Conservation (phyloP, 2,329 filamentous ascomycete genomes). For the Colletotrichum higginsianum region DNA sequence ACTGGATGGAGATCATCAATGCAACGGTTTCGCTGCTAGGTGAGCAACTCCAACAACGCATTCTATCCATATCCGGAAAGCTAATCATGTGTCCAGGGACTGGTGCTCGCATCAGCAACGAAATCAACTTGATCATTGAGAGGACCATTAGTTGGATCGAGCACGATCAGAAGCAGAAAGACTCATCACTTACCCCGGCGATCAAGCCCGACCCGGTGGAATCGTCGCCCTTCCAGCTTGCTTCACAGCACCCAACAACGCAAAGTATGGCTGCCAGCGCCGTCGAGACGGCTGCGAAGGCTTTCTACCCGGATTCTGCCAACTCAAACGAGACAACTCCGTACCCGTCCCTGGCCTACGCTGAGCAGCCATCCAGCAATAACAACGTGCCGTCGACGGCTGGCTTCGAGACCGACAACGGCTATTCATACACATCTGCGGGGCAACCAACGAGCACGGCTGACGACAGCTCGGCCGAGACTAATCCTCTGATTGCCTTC, state of each 20-base stretch:
- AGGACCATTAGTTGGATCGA: slow-evolving; percentile 68
- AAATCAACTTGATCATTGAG: slow-evolving; percentile 65
- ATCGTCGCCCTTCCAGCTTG: slow-evolving; percentile 23
- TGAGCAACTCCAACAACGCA: slow-evolving; percentile 54
- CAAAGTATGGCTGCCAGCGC: slow-evolving; percentile 19
- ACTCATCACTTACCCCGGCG: slow-evolving; percentile 17
- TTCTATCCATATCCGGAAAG: too few species aligned
- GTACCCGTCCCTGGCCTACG: slow-evolving; percentile 52
- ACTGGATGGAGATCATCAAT: slow-evolving; percentile 78
- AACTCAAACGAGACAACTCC: slow-evolving; percentile 47
- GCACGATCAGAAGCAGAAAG: slow-evolving; percentile 55
- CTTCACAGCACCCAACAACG: slow-evolving; percentile 26
- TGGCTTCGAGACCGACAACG: slow-evolving; percentile 30
- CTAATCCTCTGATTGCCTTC: slow-evolving; percentile 58
- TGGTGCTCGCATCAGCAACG: slow-evolving; percentile 59
- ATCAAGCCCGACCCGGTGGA: slow-evolving; percentile 34
- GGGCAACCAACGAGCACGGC: slow-evolving; percentile 38
- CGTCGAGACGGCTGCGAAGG: slow-evolving; percentile 46
- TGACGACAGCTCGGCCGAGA: slow-evolving; percentile 47
- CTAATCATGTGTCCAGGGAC: slow-evolving; percentile 54
- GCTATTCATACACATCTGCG: slow-evolving; percentile 32
- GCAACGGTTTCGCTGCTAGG: slow-evolving; percentile 78
- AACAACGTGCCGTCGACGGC: slow-evolving; percentile 42
- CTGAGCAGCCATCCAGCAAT: slow-evolving; percentile 46
- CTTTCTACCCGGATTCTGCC: slow-evolving; percentile 48